Evolutionary conservation across 2,329 filamentous ascomycete species (phyloP).

Genomic region (Ophiostoma tasmaniense): DNA sequence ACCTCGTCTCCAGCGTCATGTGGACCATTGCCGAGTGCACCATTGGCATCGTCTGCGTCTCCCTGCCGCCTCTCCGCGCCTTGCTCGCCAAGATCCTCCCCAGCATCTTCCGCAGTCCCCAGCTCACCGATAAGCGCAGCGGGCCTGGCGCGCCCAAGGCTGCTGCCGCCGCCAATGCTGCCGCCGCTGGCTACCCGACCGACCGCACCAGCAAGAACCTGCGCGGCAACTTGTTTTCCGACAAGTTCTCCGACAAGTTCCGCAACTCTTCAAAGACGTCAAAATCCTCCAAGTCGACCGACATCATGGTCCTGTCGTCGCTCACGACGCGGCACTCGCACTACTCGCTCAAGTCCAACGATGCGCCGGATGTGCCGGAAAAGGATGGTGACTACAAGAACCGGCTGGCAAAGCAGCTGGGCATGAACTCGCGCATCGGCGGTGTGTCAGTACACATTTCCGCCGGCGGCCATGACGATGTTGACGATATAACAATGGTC

Average conservation of each 20-base stretch:
- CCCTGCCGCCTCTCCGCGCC: constrained; percentile 27
- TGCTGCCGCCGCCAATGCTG: background rate
- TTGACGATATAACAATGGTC: background rate
- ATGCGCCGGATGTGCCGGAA: background rate
- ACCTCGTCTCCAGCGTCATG: constrained; percentile 25
- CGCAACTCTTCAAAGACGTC: background rate
- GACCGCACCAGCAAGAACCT: background rate
- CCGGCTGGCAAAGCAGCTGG: background rate
- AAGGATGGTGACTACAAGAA: background rate
- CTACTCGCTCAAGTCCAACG: background rate
- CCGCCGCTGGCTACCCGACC: background rate
- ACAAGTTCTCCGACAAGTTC: background rate
- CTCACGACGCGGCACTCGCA: constrained; percentile 2
- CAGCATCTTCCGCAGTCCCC: constrained; percentile 12
- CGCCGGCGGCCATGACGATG: background rate
- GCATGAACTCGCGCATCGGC: background rate
- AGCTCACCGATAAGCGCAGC: background rate
- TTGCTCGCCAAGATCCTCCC: constrained; percentile 17
- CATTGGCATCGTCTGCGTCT: constrained; percentile 29
- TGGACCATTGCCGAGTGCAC: constrained; percentile 29
- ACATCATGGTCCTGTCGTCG: constrained; percentile 15
- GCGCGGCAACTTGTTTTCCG: background rate
- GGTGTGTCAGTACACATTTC: constrained; percentile 10
- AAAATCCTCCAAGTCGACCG: background rate
- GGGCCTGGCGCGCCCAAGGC: background rate